phyloP scores from a whole-genome alignment of 768 basidiomycete species.

The Pleurotus giganteus region DNA sequence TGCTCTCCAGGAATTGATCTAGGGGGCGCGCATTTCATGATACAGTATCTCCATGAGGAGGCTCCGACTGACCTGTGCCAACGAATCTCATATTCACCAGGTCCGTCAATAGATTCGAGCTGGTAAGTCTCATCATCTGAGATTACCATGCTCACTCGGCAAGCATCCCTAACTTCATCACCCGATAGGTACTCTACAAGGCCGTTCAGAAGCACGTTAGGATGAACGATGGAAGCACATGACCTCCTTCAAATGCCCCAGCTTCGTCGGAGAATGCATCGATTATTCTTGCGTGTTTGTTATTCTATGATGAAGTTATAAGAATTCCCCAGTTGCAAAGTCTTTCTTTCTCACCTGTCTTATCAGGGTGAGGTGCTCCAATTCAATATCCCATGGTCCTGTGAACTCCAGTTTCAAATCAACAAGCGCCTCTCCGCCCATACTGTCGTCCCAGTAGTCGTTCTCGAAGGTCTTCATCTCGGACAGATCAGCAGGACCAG shows the following conservation, averaged over 20 bases:
- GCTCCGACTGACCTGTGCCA: slow-evolving; percentile 58
- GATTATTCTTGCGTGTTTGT: slow-evolving; percentile 42
- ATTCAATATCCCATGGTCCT: slow-evolving; percentile 54
- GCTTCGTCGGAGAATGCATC: slow-evolving; percentile 52
- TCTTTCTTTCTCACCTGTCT: slow-evolving; percentile 39
- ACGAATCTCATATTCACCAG: slow-evolving; percentile 56
- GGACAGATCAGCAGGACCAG: slow-evolving; percentile 42
- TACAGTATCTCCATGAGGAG: not conserved
- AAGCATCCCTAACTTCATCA: slow-evolving; percentile 61
- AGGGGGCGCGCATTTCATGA: slow-evolving; percentile 19
- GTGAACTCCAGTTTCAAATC: slow-evolving; percentile 47
- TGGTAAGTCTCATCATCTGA: slow-evolving; percentile 35
- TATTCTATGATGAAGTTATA: slow-evolving; percentile 33
- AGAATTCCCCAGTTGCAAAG: not conserved
- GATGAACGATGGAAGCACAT: not conserved
- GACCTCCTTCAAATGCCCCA: slow-evolving; percentile 28
- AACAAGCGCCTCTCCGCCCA: slow-evolving; percentile 58
- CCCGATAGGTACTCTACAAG: slow-evolving; percentile 57
- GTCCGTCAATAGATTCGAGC: slow-evolving; percentile 37
- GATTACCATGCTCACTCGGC: slow-evolving; percentile 46
- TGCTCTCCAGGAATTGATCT: slow-evolving; percentile 44
- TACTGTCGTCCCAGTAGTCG: slow-evolving; percentile 48
- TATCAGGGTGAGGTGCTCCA: slow-evolving; percentile 47
- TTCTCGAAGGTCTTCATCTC: slow-evolving; percentile 55
- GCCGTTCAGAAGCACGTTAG: not conserved